phyloP scores from a whole-genome alignment of 108 stramenopile species.

The Heterococcus sp. region DNA sequence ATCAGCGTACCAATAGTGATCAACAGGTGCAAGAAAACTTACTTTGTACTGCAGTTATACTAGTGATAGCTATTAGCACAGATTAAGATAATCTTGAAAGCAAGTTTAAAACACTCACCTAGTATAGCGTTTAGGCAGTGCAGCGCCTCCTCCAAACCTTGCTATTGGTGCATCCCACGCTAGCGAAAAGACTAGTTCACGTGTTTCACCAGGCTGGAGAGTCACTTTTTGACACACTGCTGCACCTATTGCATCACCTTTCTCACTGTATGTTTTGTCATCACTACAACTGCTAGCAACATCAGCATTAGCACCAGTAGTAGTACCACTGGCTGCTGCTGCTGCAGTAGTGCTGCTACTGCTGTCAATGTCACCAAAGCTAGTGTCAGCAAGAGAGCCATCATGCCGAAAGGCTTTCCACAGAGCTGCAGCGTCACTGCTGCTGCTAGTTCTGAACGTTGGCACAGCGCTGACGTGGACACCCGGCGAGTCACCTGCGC shows the following conservation, averaged over 20 bases:
- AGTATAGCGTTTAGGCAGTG: conserved; percentile 32
- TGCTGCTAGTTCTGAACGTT: neutral
- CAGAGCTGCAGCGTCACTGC: neutral
- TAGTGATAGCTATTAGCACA: too few relatives aligned
- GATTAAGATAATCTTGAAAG: too few relatives aligned
- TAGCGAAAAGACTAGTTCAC: conserved; percentile 16
- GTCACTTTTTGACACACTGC: conserved; percentile 12
- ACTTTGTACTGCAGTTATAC: too few relatives aligned
- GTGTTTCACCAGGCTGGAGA: neutral
- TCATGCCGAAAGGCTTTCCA: neutral
- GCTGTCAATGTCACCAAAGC: neutral
- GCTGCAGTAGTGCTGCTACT: neutral
- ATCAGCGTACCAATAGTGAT: too few relatives aligned
- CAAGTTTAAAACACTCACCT: too few relatives aligned
- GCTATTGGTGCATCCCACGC: conserved; percentile 48
- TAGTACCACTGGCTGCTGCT: neutral
- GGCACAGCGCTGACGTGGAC: neutral
- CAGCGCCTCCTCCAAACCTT: conserved; percentile 19
- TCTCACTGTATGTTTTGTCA: neutral
- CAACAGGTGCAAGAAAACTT: too few relatives aligned
- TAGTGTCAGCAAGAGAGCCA: neutral
- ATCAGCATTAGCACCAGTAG: neutral
- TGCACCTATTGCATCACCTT: neutral
- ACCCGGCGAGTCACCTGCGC: neutral
- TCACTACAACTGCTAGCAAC: neutral